phyloP scores from a whole-genome alignment of 202 grass and related monocot genomes.

The Tripidium arundinaceum region DNA sequence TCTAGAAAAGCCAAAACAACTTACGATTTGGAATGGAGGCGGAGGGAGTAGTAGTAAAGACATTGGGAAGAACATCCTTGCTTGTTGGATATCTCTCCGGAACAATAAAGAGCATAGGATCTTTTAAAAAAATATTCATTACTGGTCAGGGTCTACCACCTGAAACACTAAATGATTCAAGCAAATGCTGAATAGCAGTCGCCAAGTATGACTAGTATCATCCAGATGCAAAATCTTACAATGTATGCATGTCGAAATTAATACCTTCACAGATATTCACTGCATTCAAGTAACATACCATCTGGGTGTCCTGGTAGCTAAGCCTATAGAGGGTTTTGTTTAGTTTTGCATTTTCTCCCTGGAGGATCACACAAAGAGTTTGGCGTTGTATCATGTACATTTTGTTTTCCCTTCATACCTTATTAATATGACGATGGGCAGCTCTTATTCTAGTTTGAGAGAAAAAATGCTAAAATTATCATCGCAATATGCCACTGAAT shows the following conservation, averaged over 20 bases:
- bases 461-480: neutral
- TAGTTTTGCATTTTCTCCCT: neutral
- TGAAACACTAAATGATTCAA: conserved; percentile 13
- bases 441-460: neutral
- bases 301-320: neutral
- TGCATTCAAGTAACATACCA: neutral
- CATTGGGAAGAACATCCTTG: conserved; percentile 7
- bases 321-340: neutral
- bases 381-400: neutral
- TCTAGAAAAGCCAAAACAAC: too few relatives aligned
- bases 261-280: neutral
- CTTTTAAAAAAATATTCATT: conserved; percentile 1
- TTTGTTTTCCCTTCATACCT: neutral
- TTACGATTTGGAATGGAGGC: too few relatives aligned
- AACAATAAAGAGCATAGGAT: neutral
- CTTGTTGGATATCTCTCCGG: neutral
- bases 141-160: conserved; percentile 3
- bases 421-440: neutral
- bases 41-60: neutral
- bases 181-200: conserved; percentile 11
- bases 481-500: neutral
- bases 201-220: neutral
- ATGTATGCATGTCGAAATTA: neutral
- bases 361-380: neutral
- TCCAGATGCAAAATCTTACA: conserved; percentile 20